phyloP scores from a whole-genome alignment of 208 protist genomes.

The Porcisia hertigi region DNA sequence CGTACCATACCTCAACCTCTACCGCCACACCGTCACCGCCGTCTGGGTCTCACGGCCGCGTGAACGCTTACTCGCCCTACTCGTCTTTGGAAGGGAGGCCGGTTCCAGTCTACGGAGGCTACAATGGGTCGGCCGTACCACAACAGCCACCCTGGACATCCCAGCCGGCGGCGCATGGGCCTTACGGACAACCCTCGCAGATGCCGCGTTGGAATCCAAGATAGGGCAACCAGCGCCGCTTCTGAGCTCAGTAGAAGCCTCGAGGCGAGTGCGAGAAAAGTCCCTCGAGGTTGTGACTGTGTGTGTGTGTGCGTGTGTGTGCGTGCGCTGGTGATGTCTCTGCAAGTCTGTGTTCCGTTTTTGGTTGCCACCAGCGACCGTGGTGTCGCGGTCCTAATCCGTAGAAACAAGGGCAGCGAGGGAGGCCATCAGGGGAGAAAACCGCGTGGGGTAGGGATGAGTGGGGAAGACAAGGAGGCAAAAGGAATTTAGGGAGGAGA shows the following conservation, averaged over 20 bases:
- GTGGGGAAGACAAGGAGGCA: background rate
- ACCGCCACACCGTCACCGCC: background rate
- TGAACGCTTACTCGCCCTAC: background rate
- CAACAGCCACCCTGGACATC: background rate
- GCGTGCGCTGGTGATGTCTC: background rate
- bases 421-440: background rate
- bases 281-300: too few relatives aligned
- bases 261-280: background rate
- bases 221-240: background rate
- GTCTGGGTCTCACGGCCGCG: background rate
- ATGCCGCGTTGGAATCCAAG: background rate
- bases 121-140: background rate
- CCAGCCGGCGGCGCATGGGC: background rate
- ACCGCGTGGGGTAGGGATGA: background rate
- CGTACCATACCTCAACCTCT: conserved; percentile 1
- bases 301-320: background rate
- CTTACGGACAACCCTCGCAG: background rate
- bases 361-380: background rate
- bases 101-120: background rate
- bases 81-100: too few relatives aligned
- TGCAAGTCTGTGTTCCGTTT: background rate
- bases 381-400: background rate
- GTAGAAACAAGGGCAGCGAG: background rate
- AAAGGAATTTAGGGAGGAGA: background rate
- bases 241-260: background rate